phyloP scores from a whole-genome alignment of 768 basidiomycete genomes.

The Russula compacta region DNA sequence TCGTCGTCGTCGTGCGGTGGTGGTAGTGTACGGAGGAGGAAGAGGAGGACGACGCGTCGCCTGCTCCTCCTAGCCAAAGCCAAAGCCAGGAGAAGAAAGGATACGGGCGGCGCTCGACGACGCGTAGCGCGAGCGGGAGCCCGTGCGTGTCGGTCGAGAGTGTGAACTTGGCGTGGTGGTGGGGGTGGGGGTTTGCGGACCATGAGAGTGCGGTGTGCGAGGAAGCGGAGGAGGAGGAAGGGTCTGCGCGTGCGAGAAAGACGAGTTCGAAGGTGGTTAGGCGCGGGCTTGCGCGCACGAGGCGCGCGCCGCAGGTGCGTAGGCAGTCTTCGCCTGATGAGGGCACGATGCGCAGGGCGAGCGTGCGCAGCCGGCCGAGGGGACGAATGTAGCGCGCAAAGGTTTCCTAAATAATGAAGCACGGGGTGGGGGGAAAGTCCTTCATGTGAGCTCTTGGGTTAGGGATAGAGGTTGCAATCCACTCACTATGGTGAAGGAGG shows the following conservation, averaged over 20 bases:
- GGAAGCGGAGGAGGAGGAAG: conserved; percentile 27
- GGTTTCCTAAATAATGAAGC: conserved; percentile 35
- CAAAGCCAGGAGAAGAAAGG: not conserved
- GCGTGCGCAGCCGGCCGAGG: conserved; percentile 53
- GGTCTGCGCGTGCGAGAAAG: conserved; percentile 46
- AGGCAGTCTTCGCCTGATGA: conserved; percentile 57
- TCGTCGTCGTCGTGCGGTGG: not conserved
- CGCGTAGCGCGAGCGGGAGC: conserved; percentile 13
- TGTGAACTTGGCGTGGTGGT: conserved; percentile 1
- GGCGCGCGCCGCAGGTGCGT: conserved; percentile 46
- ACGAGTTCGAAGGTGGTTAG: conserved; percentile 54
- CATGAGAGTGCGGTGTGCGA: not conserved
- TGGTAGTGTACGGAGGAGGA: too few relatives aligned
- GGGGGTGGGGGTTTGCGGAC: not conserved
- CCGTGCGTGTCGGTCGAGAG: conserved; percentile 17
- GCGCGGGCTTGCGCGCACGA: conserved; percentile 59
- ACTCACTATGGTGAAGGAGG: conserved; percentile 64
- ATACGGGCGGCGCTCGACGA: conserved; percentile 7
- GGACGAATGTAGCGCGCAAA: conserved; percentile 55
- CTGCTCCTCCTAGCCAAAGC: too few relatives aligned
- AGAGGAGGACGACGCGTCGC: too few relatives aligned
- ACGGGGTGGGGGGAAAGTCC: too few relatives aligned
- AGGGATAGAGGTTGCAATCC: not conserved
- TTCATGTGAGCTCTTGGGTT: not conserved
- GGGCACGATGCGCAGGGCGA: conserved; percentile 57